Evolutionary conservation across 2,329 filamentous ascomycete genomes (phyloP), one percentile per base, ranked within the genome.

Genomic region (Aspergillus quadrilineatus): DNA sequence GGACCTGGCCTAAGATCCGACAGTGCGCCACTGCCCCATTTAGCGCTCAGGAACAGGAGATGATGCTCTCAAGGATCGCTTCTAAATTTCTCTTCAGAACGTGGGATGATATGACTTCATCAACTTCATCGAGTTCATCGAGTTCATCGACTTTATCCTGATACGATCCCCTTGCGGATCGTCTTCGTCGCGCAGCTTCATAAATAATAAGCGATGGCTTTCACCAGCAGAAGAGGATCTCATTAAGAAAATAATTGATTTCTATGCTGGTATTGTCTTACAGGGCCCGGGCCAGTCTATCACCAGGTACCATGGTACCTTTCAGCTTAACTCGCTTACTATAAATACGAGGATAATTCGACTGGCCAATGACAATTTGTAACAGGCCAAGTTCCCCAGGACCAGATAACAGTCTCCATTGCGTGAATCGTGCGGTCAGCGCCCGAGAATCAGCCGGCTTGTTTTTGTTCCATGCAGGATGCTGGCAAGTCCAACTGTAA

Each of bases 51-150:
- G 56, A 60, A 63, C 60, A 58, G 61, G 61, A 54, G 56, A 60
- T 47, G 55, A 60, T 22, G 57, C 55, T 55, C 57, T 47, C 34
- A 56, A 17, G 36, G 53, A 53, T 52, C 42, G 50, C 42, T 46
- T 46, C 56, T 43, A 54, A 45, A 58, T 60, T 48, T 32, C 53
- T 50, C 45, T 50, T 54, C 43, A 55, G 34, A 55, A 39, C 49
- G 44, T 41, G 41, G 57, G 45, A 61, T 62, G 57, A 58, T 50
- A 61, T 62, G 57, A 58, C 53, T 60, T 62, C 57, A 62, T 60
- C 34, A 14, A 5, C 4, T 34, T 37, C 34, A 37, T 22, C 22
- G 22, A 22, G 22, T 22, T 22, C 22, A 22, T 22, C 22, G 55
- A 58, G 50, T 58, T 62, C 57, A 62, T 60, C 34, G 10, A 1